Evolutionary conservation across 2,329 filamentous ascomycete species (phyloP).

Genomic region (Ascocoryne sarcoides): DNA sequence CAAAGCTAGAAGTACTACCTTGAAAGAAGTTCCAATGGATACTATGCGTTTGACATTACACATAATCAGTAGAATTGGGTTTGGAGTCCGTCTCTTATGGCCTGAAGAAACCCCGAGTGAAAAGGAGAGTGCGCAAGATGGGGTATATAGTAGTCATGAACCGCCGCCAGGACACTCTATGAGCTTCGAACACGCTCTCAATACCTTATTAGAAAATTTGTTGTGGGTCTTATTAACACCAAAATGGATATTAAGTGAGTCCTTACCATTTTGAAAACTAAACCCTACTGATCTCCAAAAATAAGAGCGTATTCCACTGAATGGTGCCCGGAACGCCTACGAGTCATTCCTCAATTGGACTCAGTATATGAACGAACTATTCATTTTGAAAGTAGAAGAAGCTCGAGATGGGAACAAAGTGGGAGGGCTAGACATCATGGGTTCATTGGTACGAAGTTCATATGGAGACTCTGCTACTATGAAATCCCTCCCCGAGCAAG

Average conservation of each 20-base stretch:
- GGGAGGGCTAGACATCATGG: constrained; percentile 47
- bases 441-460: constrained; percentile 40
- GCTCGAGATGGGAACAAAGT: constrained; percentile 30
- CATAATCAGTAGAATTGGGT: constrained; percentile 61
- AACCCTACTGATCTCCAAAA: too few relatives aligned
- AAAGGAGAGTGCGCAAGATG: constrained; percentile 36
- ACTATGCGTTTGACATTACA: constrained; percentile 55
- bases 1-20: constrained; percentile 36
- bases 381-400: constrained; percentile 41
- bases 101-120: constrained; percentile 48
- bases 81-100: constrained; percentile 54
- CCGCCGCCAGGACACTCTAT: constrained; percentile 37
- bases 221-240: constrained; percentile 44
- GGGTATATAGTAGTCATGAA: constrained; percentile 31
- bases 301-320: constrained; percentile 34
- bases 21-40: constrained; percentile 51
- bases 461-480: constrained; percentile 26
- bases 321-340: constrained; percentile 36
- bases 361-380: constrained; percentile 54
- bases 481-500: constrained; percentile 33
- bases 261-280: not conserved
- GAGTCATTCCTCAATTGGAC: constrained; percentile 46
- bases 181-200: constrained; percentile 46
- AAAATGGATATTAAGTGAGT: constrained; percentile 39
- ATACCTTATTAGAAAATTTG: constrained; percentile 44